Conservation (phyloP, 2,329 filamentous ascomycete genomes). For the Apiospora hydei region DNA sequence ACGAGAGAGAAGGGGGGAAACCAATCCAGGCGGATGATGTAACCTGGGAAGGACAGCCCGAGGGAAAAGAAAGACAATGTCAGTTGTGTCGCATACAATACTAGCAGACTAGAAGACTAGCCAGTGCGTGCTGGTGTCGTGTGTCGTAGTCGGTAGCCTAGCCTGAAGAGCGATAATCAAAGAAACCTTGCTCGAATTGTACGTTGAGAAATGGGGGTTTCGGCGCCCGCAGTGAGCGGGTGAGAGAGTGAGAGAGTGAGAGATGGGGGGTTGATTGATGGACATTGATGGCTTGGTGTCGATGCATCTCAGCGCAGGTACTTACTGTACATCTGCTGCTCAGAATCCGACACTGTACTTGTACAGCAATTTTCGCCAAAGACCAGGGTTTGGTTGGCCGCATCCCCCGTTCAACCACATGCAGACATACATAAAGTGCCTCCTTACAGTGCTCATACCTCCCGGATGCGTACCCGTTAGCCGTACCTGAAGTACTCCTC, state of each 20-base stretch:
- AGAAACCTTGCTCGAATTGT: neutral
- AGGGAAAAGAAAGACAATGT: neutral
- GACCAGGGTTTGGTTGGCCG: conserved; percentile 7
- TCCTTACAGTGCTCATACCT: neutral
- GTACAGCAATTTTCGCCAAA: neutral
- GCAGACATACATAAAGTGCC: conserved; percentile 12
- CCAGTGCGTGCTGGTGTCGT: neutral
- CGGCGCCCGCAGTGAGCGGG: neutral
- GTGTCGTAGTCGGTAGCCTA: neutral
- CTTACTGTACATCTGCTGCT: neutral
- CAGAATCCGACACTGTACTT: neutral
- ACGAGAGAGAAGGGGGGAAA: neutral
- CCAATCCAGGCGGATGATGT: neutral
- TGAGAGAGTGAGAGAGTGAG: neutral
- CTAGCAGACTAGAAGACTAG: conserved; percentile 5
- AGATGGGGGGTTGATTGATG: neutral
- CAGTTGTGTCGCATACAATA: conserved; percentile 7
- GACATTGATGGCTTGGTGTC: neutral
- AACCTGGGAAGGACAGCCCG: neutral
- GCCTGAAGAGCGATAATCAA: neutral
- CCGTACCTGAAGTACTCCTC: conserved; percentile 5
- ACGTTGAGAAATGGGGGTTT: neutral
- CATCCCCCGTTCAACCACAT: conserved; percentile 14
- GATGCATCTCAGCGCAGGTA: neutral
- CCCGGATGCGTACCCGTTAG: neutral